Evolutionary conservation across 31 red algal genomes (phyloP).

Genomic region (Bonnemaisonia californica): DNA sequence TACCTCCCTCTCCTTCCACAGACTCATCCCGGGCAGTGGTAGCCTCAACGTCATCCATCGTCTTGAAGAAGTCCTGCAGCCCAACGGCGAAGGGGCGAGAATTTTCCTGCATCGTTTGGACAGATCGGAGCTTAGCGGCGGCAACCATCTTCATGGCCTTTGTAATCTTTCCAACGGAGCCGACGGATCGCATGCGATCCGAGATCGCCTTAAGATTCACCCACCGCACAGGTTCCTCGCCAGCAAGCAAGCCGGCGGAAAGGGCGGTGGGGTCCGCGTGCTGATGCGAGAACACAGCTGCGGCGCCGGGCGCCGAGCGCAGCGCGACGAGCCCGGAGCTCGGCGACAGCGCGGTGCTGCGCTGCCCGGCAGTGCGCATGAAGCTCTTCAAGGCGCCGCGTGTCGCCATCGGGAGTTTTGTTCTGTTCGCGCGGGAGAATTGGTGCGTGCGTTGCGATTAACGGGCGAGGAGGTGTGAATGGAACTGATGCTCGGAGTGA

Average conservation of each 20-base stretch:
- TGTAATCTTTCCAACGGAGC: constrained; percentile 96
- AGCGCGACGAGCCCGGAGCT: constrained; percentile 43
- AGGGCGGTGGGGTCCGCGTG: constrained; percentile 16
- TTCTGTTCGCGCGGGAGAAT: not conserved
- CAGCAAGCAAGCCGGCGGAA: constrained; percentile 53
- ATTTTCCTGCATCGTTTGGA: constrained; percentile 86
- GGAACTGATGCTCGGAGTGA: too few relatives aligned
- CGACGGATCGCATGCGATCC: constrained; percentile 93
- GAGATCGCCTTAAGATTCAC: constrained; percentile 95
- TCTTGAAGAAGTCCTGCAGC: constrained; percentile 81
- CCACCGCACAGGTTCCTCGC: constrained; percentile 73
- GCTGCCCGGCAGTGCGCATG: constrained; percentile 77
- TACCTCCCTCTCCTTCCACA: constrained; percentile 4
- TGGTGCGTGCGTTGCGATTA: not conserved
- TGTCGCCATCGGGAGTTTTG: constrained; percentile 68
- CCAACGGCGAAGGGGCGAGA: constrained; percentile 87
- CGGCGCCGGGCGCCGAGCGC: constrained; percentile 22
- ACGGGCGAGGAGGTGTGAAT: not conserved
- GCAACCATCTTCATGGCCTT: constrained; percentile 99
- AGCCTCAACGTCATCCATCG: constrained; percentile 75
- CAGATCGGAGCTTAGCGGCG: constrained; percentile 91
- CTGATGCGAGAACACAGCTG: constrained; percentile 27
- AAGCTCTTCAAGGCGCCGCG: constrained; percentile 63
- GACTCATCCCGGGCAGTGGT: constrained; percentile 14
- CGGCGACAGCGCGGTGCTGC: constrained; percentile 69